Percentiles rank a stretch among this genome's conserved stretches.
Evolutionary conservation across 495 filamentous ascomycete genomes (phyloP).

Genomic region (Xylaria sp.): DNA sequence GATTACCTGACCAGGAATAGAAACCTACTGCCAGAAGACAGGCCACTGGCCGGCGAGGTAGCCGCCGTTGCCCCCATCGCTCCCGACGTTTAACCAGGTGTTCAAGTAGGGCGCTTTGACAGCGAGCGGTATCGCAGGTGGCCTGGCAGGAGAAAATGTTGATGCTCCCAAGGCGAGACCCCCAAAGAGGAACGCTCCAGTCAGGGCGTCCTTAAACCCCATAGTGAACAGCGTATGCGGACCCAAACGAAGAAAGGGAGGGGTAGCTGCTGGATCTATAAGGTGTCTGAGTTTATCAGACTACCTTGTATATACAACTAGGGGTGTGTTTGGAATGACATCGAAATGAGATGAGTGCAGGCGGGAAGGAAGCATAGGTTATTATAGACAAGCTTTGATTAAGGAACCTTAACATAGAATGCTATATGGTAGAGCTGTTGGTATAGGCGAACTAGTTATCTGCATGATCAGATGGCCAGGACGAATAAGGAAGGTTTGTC

Average conservation of each 20-base stretch:
- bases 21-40: slow-evolving; percentile 51
- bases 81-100: slow-evolving; percentile 73
- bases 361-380: slow-evolving; percentile 17
- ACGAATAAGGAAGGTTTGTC: slow-evolving; percentile 46
- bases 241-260: slow-evolving; percentile 1
- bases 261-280: slow-evolving; percentile 10
- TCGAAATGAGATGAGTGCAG: slow-evolving; percentile 11
- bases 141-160: slow-evolving; percentile 58
- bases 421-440: neutral
- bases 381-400: slow-evolving; percentile 24
- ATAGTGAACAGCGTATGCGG: slow-evolving; percentile 30
- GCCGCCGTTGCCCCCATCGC: slow-evolving; percentile 75
- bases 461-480: slow-evolving; percentile 39
- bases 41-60: slow-evolving; percentile 73
- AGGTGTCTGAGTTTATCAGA: slow-evolving; percentile 7
- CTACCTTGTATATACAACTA: slow-evolving; percentile 20
- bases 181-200: slow-evolving; percentile 37
- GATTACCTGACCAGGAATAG: slow-evolving; percentile 44
- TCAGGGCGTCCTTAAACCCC: slow-evolving; percentile 36
- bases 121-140: slow-evolving; percentile 79
- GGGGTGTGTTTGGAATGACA: neutral
- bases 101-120: slow-evolving; percentile 86
- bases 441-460: slow-evolving; percentile 16
- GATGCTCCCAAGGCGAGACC: slow-evolving; percentile 42
- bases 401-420: slow-evolving; percentile 2